A percentile compares a stretch with the other conserved stretches of the same genome.
phyloP scores from a whole-genome alignment of 805 yeast genomes.

The Saccharomyces eubayanus region DNA sequence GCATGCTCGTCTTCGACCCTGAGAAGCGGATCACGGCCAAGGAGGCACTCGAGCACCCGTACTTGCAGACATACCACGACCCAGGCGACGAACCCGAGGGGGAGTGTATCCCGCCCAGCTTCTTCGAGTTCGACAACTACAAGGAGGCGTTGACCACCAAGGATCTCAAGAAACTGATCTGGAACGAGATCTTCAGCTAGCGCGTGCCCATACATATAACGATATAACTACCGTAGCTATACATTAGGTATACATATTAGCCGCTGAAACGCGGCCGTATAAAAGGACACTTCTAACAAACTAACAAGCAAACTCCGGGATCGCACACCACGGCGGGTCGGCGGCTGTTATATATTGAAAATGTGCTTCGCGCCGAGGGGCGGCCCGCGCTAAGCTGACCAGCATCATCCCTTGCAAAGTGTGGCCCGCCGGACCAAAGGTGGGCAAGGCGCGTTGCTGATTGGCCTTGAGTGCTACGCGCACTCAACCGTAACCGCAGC shows the following conservation, averaged over 20 bases:
- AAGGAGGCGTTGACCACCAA: constrained; percentile 71
- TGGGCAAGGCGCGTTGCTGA: neutral
- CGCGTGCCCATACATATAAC: neutral
- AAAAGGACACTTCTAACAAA: neutral
- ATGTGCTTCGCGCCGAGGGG: neutral
- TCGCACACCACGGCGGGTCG: neutral
- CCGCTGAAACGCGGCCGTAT: neutral
- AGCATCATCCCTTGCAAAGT: neutral
- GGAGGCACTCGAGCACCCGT: constrained; percentile 81
- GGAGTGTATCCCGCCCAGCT: constrained; percentile 72
- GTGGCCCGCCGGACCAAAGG: neutral
- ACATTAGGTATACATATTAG: neutral
- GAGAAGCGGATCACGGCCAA: constrained; percentile 71
- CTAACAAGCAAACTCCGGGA: neutral
- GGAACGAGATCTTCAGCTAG: constrained; percentile 53
- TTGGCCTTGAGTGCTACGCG: neutral
- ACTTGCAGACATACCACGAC: constrained; percentile 81
- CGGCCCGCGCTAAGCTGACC: neutral
- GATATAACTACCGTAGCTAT: too few species aligned
- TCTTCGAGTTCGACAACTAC: constrained; percentile 79
- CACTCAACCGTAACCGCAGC: neutral
- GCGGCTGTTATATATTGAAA: neutral
- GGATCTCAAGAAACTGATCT: constrained; percentile 70
- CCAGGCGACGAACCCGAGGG: constrained; percentile 89
- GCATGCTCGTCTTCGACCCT: constrained; percentile 77